These are phyloP conservation scores for Mesembryanthemum crystallinum DNA, from an alignment of 148 eudicot species.

Conservation along the genomic window DNA sequence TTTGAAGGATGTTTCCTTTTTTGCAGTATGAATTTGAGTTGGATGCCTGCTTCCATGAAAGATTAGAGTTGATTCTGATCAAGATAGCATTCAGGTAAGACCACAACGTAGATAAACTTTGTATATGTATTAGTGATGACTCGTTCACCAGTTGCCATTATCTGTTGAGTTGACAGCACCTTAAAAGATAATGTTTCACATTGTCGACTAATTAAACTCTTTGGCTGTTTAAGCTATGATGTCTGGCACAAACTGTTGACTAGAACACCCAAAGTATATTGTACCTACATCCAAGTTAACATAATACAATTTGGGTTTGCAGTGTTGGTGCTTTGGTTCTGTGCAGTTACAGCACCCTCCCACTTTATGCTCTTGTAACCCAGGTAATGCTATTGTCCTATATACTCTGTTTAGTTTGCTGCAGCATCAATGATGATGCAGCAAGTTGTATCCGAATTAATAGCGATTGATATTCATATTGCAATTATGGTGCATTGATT, in stretches of 20 bases:
- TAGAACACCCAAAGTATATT: background rate
- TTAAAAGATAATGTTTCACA: background rate
- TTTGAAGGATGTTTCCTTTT: constrained; percentile 6
- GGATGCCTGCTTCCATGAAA: constrained; percentile 67
- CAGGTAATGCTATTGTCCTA: constrained; percentile 44
- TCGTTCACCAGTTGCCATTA: background rate
- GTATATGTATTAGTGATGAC: background rate
- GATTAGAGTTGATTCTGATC: constrained; percentile 22
- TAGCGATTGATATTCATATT: background rate
- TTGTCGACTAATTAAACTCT: background rate
- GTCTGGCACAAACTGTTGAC: background rate
- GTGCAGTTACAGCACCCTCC: constrained; percentile 86
- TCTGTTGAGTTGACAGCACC: background rate
- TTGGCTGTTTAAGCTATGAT: background rate
- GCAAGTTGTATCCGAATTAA: background rate
- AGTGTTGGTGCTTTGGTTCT: constrained; percentile 57
- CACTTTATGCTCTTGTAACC: constrained; percentile 75
- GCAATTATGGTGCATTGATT: background rate
- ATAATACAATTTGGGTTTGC: constrained; percentile 15
- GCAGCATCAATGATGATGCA: background rate
- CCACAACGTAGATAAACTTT: background rate
- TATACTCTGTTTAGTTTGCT: background rate
- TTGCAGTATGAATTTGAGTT: constrained; percentile 71
- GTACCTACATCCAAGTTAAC: background rate
- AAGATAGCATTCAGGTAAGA: constrained; percentile 67